phyloP scores from a whole-genome alignment of 2,329 filamentous ascomycete species.

The Myriangium duriaei region DNA sequence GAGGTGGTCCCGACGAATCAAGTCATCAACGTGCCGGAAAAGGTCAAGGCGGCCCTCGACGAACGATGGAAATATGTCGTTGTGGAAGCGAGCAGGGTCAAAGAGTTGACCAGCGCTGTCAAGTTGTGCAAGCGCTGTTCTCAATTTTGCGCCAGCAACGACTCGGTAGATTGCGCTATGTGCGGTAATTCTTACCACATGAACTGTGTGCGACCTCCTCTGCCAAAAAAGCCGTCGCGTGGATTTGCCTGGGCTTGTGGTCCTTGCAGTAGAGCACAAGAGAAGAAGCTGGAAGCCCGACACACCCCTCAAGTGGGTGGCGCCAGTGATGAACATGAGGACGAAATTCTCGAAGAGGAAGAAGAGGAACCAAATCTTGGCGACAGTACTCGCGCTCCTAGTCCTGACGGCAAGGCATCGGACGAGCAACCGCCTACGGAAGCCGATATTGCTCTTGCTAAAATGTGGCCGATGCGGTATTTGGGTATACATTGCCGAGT shows the following conservation, averaged over 20 bases:
- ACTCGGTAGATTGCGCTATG: conserved; percentile 94
- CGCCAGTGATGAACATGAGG: conserved; percentile 42
- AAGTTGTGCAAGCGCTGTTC: conserved; percentile 91
- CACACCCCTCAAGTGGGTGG: conserved; percentile 63
- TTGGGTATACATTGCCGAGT: conserved; percentile 89
- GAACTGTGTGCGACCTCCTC: conserved; percentile 85
- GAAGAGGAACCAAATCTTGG: conserved; percentile 52
- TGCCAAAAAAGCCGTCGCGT: conserved; percentile 90
- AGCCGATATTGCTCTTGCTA: conserved; percentile 84
- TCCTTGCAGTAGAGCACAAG: conserved; percentile 89
- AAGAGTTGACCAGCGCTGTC: conserved; percentile 89
- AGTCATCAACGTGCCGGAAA: conserved; percentile 91
- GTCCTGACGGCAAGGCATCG: conserved; percentile 37
- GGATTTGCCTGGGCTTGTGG: conserved; percentile 98
- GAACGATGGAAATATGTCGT: conserved; percentile 95
- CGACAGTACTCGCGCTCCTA: conserved; percentile 49
- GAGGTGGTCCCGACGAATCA: conserved; percentile 84
- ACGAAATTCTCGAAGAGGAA: conserved; percentile 51
- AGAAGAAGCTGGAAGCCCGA: conserved; percentile 79
- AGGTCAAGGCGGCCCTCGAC: conserved; percentile 90
- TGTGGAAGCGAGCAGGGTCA: conserved; percentile 83
- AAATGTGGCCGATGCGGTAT: conserved; percentile 93
- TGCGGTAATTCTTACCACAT: conserved; percentile 96
- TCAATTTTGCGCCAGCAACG: conserved; percentile 82
- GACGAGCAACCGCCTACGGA: conserved; percentile 55